Evolutionary conservation across 306 rosid species (phyloP), one percentile per base, ranked within the genome.

Genomic region (Castanopsis chinensis): DNA sequence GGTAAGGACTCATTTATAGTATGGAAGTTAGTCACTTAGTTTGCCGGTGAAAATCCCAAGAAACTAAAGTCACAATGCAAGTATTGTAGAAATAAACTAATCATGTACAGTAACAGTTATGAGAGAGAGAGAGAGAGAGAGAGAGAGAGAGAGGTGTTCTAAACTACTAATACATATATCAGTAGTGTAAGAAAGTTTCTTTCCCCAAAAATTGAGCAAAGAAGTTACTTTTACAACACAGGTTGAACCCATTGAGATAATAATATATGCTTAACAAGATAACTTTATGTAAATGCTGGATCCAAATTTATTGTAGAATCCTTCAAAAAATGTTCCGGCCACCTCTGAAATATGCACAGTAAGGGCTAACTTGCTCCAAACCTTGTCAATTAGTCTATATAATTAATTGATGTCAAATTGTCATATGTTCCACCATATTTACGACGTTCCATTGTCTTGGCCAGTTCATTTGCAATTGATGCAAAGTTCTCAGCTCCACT

Each of bases 391-490:
- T 4, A 43, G 72, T 56, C 25, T 43, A 72, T 35, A 28, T 45
- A 73, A 28, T 28, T 71, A 3, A 76, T 67, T 60, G 85, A 75
- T 32, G 69, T 82, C 80, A 53, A 74, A 54, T 21, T 20, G 83
- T 85, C 80, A 92, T 76, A 92, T 69, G 60, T 94, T 93, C 97
- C 98, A 94, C 98, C 98, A 92, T 87, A n/a, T n/a, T 94, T 92
- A 45, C 94, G 93, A 83, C 86, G 91, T 89, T 92, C 97, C 94
- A 92, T 88, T 78, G 83, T 87, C 82, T 88, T 89, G 59, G 91
- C 89, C 33, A 94, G 89, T 83, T 94, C 94, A 63, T 65, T 80
- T 55, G 97, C 97, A 94, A 89, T 81, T 72, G 93, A 87, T 85
- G 97, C 93, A 52, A 94, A 94, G 85, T 91, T 84, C 86, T 92